phyloP scores from a whole-genome alignment of 2,329 filamentous ascomycete genomes.

The Trichophyton schoenleinii region DNA sequence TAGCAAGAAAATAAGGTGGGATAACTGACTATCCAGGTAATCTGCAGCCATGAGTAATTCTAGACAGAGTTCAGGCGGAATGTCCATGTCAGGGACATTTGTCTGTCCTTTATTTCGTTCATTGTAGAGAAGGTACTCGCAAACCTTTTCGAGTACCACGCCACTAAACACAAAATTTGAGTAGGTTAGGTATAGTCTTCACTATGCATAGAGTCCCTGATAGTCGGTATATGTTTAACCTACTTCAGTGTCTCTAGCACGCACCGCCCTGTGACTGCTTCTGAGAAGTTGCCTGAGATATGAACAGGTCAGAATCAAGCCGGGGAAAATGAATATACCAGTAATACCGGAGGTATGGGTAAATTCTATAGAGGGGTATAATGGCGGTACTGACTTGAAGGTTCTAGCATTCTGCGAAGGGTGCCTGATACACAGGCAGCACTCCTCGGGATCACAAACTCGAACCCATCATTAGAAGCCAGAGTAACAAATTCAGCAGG shows the following conservation, averaged over 20 bases:
- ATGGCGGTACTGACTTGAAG: slow-evolving; percentile 41
- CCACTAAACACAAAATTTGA: slow-evolving; percentile 33
- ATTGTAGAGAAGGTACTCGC: slow-evolving; percentile 58
- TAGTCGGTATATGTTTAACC: slow-evolving; percentile 14
- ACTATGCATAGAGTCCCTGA: too few species aligned
- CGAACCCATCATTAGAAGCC: slow-evolving; percentile 51
- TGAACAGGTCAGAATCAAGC: neutral
- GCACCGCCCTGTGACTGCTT: slow-evolving; percentile 46
- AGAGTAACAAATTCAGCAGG: slow-evolving; percentile 49
- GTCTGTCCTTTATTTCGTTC: slow-evolving; percentile 49
- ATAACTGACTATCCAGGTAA: slow-evolving; percentile 41
- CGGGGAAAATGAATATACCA: neutral
- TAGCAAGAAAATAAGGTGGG: neutral
- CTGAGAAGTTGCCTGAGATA: slow-evolving; percentile 46
- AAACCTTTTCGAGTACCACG: slow-evolving; percentile 54
- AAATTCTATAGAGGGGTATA: neutral
- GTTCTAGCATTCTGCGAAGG: slow-evolving; percentile 52
- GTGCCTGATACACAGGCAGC: slow-evolving; percentile 49
- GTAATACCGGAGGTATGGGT: too few species aligned
- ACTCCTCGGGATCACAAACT: slow-evolving; percentile 50
- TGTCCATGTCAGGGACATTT: slow-evolving; percentile 55
- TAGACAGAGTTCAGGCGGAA: slow-evolving; percentile 51
- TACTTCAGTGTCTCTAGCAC: slow-evolving; percentile 49
- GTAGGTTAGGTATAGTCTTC: neutral
- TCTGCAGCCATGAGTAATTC: slow-evolving; percentile 56